Evolutionary conservation across 345 rosid species (phyloP), one percentile per base, ranked within the genome.

Genomic region (Microcos paniculata): DNA sequence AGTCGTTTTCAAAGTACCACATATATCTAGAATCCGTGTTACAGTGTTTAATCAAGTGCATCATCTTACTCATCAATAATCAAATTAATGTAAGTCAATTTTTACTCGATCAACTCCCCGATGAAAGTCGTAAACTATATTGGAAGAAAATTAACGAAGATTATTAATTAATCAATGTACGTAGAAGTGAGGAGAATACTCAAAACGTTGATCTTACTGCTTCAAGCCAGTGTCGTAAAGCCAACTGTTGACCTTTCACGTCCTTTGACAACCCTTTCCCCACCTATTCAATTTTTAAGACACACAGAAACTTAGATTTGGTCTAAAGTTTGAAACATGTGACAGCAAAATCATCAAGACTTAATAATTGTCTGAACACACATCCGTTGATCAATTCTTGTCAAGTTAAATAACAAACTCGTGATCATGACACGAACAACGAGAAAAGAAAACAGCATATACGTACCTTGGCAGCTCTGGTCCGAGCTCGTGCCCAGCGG

Each of bases 191-290:
- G 26, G 13, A n/a, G n/a, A 23, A 58, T 26, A 24, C 9, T 24
- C 35, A 31, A 28, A 28, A 15, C n/a, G 15, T 16, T 68, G 43
- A 19, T 43, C 89, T 81, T 72, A 86, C 91, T 18, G 87, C 91
- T 83, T 88, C 91, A 43, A 88, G 91, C 91, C 90, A 88, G 49
- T 86, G 90, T 21, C 62, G 66, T 48, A 79, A 73, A 58, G 82
- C 90, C 67, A 88, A 76, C 56, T 82, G 76, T 77, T 73, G 82
- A 48, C 89, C 91, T 79, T 86, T 88, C 3, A 84, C 82, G 67
- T 81, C 80, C 80, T 84, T 86, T 62, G 78, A 83, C 65, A 85
- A 71, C 33, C 91, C 90, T 71, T 86, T 86, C 59, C 88, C 91
- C 11, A 86, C 73, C 91, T 88, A 58, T 33, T 24, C 16, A 49